Evolutionary conservation across 169 alveolate genomes (phyloP).

Genomic region (Eimeria sp.): DNA sequence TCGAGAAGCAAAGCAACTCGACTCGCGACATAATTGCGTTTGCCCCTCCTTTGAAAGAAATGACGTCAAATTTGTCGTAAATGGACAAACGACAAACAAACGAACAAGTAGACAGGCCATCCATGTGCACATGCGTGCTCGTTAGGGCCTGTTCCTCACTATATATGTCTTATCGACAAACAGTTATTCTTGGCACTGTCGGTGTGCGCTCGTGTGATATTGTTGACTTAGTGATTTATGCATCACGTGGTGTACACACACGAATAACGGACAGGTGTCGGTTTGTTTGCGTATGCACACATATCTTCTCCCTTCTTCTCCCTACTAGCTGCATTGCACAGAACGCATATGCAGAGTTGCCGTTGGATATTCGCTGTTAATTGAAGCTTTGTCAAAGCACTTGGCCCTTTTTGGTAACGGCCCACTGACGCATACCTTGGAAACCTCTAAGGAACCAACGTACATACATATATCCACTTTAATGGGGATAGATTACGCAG

Average conservation of each 20-base stretch:
- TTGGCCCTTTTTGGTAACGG: background rate
- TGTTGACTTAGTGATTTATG: background rate
- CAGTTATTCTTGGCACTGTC: background rate
- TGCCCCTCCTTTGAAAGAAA: conserved; percentile 50
- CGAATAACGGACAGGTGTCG: background rate
- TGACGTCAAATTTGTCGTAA: conserved; percentile 28
- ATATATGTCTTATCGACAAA: background rate
- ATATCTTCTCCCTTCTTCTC: background rate
- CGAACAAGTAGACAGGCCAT: background rate
- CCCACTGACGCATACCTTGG: background rate
- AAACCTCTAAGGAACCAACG: too few relatives aligned
- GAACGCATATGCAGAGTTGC: background rate
- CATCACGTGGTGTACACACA: background rate
- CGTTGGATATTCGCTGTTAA: background rate
- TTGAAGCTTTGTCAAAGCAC: background rate
- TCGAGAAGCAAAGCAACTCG: conserved; percentile 41
- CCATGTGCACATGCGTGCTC: too few relatives aligned
- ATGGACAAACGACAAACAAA: background rate
- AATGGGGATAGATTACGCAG: background rate
- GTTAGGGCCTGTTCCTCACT: too few relatives aligned
- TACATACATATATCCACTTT: background rate
- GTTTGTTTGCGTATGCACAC: background rate
- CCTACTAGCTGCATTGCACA: conserved; percentile 8
- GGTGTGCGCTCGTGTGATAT: background rate
- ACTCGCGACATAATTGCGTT: conserved; percentile 61